Base-by-base conservation (phyloP, 2,329 filamentous ascomycete genomes). In the Colletotrichum gloeosporioides region DNA sequence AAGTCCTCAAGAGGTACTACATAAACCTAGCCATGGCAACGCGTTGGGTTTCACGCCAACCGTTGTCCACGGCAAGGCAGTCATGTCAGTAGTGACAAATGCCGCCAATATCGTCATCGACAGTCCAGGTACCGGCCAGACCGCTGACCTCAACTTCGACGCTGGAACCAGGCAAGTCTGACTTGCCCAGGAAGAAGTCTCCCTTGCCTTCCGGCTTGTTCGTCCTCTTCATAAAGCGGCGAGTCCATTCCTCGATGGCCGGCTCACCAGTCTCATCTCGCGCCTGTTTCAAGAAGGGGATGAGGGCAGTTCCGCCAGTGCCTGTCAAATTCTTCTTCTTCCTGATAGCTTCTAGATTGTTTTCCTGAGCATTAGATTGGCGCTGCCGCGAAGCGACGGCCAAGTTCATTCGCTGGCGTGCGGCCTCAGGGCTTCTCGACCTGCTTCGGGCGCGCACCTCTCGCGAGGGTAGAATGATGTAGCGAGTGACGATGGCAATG, bases 271-370 rank as follows among this genome's bases (percentile, higher is more conserved):
- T 99, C 88, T 99, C 97, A 81, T 99, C 96, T 32, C 97, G 91
- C 6, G 97, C 97, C 86, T 99, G 97, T 86, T 99, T 98, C 77
- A 99, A 88, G 85, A 99, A 99, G 0, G 96, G 95, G 72, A 99
- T 98, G 73, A 99, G 88, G 0, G 96, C 95, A 0, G 97, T 99
- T 18, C 97, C 97, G 16, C 97, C 97, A 0, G 97, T 99, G 3
- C 97, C 97, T 61, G 94, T 95, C 32, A 98, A 90, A 67, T 93
- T 93, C 81, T 87, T 86, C 77, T 89, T 86, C 64, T 87, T 86
- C 18, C 83, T 82, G 53, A 80, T 81, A 18, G 77, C 71, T 6
- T 78, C 78, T 57, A 32, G 73, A 44, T 57, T 63, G 55, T 22
- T 68, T 66, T 16, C 64, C 75, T 73, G 73, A 34, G 73, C 68